A percentile compares a stretch with the other conserved stretches of the same genome.
These are phyloP conservation scores for Diaporthe humulicola DNA, from an alignment of 2,329 filamentous ascomycete species.

Conservation along the genomic window DNA sequence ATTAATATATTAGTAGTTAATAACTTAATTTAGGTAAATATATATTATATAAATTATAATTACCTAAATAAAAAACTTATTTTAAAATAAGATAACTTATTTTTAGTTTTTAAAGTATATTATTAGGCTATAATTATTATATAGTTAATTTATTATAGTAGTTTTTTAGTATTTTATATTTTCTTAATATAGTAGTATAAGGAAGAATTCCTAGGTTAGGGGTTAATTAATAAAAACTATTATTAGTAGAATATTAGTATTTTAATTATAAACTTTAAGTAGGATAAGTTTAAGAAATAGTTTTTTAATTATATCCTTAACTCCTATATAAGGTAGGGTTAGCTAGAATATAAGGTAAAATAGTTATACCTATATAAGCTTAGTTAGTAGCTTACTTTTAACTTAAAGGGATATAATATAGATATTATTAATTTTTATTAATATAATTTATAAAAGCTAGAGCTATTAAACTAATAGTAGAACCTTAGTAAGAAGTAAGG, in stretches of 20 bases:
- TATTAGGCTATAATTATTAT: neutral
- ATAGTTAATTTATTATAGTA: neutral
- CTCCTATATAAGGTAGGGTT: neutral
- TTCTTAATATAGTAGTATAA: neutral
- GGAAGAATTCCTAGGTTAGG: neutral
- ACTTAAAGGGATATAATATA: neutral
- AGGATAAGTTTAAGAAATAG: neutral
- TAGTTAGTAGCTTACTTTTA: neutral
- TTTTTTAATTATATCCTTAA: neutral
- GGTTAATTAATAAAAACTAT: neutral
- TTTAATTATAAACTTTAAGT: neutral
- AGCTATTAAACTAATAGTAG: no score
- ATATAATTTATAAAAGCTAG: no score
- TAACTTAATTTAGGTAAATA: no score
- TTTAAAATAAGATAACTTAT: neutral
- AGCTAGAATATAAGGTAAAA: neutral
- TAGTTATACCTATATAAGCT: neutral
- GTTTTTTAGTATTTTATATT: neutral
- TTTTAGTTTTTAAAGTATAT: neutral
- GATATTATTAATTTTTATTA: neutral
- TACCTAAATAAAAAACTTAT: no score
- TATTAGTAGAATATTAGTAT: neutral
- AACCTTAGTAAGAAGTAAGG: no score
- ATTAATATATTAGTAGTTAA: no score
- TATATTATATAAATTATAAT: no score